Evolutionary conservation across 2,329 filamentous ascomycete genomes (phyloP).

Genomic region (Plenodomus biglobosus): DNA sequence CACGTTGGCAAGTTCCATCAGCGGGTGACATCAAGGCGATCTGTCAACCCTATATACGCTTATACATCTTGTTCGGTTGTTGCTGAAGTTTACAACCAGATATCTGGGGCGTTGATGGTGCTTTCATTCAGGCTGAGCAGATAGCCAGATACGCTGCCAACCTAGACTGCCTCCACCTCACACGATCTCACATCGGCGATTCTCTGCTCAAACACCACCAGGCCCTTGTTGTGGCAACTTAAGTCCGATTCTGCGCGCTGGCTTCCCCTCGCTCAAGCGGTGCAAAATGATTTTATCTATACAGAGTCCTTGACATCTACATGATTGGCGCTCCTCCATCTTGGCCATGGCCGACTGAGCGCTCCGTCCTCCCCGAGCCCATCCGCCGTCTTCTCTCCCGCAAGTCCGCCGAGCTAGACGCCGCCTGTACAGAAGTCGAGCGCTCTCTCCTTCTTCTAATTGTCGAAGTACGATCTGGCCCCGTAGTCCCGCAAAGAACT

Average conservation of each 20-base stretch:
- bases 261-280: slow-evolving; percentile 30
- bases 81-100: slow-evolving; percentile 12
- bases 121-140: slow-evolving; percentile 28
- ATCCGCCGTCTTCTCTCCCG: slow-evolving; percentile 15
- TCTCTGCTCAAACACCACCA: slow-evolving; percentile 26
- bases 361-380: slow-evolving; percentile 5
- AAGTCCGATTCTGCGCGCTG: slow-evolving; percentile 36
- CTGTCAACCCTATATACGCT: background rate
- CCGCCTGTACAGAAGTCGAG: slow-evolving; percentile 18
- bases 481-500: slow-evolving; percentile 1
- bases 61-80: background rate
- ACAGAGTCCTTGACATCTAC: slow-evolving; percentile 44
- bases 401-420: slow-evolving; percentile 18
- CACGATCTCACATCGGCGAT: slow-evolving; percentile 26
- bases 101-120: slow-evolving; percentile 30
- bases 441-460: slow-evolving; percentile 30
- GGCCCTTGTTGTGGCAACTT: slow-evolving; percentile 34
- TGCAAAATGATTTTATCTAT: slow-evolving; percentile 37
- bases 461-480: slow-evolving; percentile 1
- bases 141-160: slow-evolving; percentile 28
- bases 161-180: slow-evolving; percentile 24
- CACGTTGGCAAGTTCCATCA: too few species aligned
- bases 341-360: slow-evolving; percentile 21
- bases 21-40: background rate
- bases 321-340: slow-evolving; percentile 34